These are phyloP conservation scores for Ilyonectria mors-panacis DNA, from an alignment of 2,329 filamentous ascomycete species.

Conservation along the genomic window DNA sequence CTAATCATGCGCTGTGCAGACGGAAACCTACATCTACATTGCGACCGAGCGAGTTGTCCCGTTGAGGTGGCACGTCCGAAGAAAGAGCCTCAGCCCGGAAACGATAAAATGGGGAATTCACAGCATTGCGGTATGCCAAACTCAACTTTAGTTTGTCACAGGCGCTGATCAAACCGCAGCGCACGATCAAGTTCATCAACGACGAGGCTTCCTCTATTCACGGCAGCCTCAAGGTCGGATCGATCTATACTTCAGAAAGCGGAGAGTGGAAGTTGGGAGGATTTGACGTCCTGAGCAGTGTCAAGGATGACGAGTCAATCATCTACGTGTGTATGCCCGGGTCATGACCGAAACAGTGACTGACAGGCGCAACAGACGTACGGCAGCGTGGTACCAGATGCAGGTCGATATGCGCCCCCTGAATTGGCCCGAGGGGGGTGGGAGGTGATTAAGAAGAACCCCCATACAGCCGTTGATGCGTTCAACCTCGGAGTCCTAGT, in stretches of 20 bases:
- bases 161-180: slow-evolving; percentile 63
- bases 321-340: slow-evolving; percentile 75
- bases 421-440: slow-evolving; percentile 91
- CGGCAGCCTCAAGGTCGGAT: slow-evolving; percentile 86
- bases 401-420: slow-evolving; percentile 86
- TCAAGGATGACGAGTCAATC: slow-evolving; percentile 95
- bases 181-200: slow-evolving; percentile 96
- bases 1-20: slow-evolving; percentile 66
- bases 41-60: slow-evolving; percentile 92
- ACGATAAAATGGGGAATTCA: slow-evolving; percentile 97
- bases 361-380: slow-evolving; percentile 73
- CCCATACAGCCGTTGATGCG: slow-evolving; percentile 85
- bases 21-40: slow-evolving; percentile 95
- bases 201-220: slow-evolving; percentile 93
- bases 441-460: slow-evolving; percentile 89
- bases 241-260: slow-evolving; percentile 93
- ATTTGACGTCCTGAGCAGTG: slow-evolving; percentile 92
- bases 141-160: background rate
- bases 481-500: slow-evolving; percentile 89
- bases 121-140: slow-evolving; percentile 78
- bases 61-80: slow-evolving; percentile 89
- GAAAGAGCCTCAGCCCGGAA: slow-evolving; percentile 89
- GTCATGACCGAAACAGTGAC: background rate
- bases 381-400: slow-evolving; percentile 89
- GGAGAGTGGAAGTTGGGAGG: slow-evolving; percentile 98